Conservation (phyloP, 352 stramenopile species). For the Globisporangium parvum region DNA sequence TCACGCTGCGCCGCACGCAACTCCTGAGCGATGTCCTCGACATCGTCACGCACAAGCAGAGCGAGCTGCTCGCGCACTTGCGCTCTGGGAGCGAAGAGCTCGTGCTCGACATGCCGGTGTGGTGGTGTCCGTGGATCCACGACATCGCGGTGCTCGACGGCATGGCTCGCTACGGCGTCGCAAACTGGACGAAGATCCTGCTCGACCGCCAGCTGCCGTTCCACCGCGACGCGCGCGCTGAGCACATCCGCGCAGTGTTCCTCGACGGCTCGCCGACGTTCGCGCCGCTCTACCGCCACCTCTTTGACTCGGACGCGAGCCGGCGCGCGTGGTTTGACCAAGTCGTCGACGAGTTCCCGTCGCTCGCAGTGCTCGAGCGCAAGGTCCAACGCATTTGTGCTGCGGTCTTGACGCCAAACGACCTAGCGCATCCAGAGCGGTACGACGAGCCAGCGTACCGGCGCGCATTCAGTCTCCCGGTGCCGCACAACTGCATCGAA, state of each 20-base stretch:
- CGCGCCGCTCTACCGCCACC: constrained; percentile 51
- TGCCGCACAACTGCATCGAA: constrained; percentile 53
- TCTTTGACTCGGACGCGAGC: constrained; percentile 38
- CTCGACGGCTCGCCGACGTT: constrained; percentile 53
- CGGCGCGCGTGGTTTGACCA: constrained; percentile 56
- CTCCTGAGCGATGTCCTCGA: constrained; percentile 65
- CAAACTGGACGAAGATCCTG: constrained; percentile 61
- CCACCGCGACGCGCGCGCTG: constrained; percentile 54
- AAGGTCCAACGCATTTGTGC: constrained; percentile 67
- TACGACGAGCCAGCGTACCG: constrained; percentile 51
- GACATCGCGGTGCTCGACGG: constrained; percentile 73
- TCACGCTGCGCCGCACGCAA: constrained; percentile 71
- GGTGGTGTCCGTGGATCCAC: constrained; percentile 88
- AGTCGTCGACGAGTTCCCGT: constrained; percentile 71
- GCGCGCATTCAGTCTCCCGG: constrained; percentile 59
- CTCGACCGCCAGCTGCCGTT: constrained; percentile 71
- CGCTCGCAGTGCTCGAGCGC: constrained; percentile 58
- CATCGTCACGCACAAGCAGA: constrained; percentile 36
- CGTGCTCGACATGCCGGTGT: constrained; percentile 76
- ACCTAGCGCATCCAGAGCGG: constrained; percentile 5
- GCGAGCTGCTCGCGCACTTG: constrained; percentile 40
- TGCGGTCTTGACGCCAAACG: constrained; percentile 18
- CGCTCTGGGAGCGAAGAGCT: constrained; percentile 52
- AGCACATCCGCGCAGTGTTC: constrained; percentile 70
- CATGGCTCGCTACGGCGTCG: constrained; percentile 75